Evolutionary conservation across 495 filamentous ascomycete genomes (phyloP), one percentile per base, ranked within the genome.

Genomic region (Tuber umbilicatum): DNA sequence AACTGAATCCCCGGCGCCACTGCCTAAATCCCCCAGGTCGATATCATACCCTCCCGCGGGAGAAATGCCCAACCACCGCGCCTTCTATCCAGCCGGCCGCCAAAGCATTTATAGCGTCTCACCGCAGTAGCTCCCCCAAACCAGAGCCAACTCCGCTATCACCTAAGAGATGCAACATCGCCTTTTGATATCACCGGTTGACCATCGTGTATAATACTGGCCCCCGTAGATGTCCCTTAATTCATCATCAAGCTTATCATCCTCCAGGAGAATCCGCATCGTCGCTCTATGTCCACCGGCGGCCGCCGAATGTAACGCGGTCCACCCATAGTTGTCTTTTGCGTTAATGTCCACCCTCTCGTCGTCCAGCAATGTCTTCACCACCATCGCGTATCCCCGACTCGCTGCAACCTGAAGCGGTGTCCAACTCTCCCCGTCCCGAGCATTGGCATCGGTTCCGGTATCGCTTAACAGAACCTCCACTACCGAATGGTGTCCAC

Each of bases 331-430:
- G 12, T 64, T 64, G 55, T 64, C 55, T 35, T 12, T 64, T 64
- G 55, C 55, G 55, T 64, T 64, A 64, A 64, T 64, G 27, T 64
- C 55, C 55, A 64, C 55, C 55, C 31, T 35, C 55, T 64, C 55
- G 55, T 64, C 55, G 12, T 64, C 55, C 55, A 64, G 35, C 23
- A 50, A n/a, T 23, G 45, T n/a, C 45, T 50, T 50, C 21, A 50
- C 45, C 45, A 50, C 45, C 45, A 50, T 50, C 21, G 0, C 45
- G 45, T 50, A 50, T n/a, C 45, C 45, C 45, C 21, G 45, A n/a
- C 45, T 50, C 45, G 45, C 45, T 50, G 45, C 45, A n/a, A 23
- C 45, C 45, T 50, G 45, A 50, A 50, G 45, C 21, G 45, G 45
- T 50, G 45, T 50, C 45, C 45, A 50, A 50, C 45, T 50, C 2